Percentiles rank a stretch among this genome's conserved stretches.
These are phyloP conservation scores for Cladobotryum mycophilum DNA, from an alignment of 2,329 filamentous ascomycete genomes.

Conservation along the genomic window DNA sequence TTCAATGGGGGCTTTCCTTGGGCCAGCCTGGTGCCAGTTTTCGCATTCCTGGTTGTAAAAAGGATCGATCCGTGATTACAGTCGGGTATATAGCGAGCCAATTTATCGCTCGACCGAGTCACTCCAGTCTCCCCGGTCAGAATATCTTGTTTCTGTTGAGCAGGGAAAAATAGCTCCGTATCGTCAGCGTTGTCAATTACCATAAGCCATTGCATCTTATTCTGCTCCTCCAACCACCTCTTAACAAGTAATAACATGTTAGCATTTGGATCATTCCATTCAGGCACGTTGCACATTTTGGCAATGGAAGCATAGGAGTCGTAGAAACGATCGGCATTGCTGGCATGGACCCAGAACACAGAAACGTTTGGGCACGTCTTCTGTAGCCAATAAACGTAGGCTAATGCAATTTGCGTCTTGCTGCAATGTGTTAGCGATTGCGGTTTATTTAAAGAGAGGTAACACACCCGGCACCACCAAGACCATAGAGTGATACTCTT, in stretches of 20 bases:
- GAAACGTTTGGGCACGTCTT: conserved; percentile 18
- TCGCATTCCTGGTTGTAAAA: conserved; percentile 27
- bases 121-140: too few relatives aligned
- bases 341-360: conserved; percentile 30
- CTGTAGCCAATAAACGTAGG: conserved; percentile 21
- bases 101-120: too few relatives aligned
- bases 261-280: conserved; percentile 15
- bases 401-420: conserved; percentile 3
- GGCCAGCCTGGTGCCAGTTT: conserved; percentile 18
- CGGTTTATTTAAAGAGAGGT: too few relatives aligned
- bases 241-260: conserved; percentile 21
- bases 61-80: conserved; percentile 25
- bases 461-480: too few relatives aligned
- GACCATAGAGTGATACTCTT: conserved; percentile 9
- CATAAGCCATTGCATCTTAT: conserved; percentile 16
- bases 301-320: conserved; percentile 22
- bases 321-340: conserved; percentile 23
- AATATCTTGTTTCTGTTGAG: background rate
- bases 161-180: background rate
- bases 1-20: conserved; percentile 16
- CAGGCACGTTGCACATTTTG: conserved; percentile 19
- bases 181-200: conserved; percentile 15
- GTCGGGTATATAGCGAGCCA: conserved; percentile 22
- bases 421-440: background rate
- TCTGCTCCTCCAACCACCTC: conserved; percentile 21